phyloP scores from a whole-genome alignment of 2,329 filamentous ascomycete genomes.

The Phaeosphaeria sp. region DNA sequence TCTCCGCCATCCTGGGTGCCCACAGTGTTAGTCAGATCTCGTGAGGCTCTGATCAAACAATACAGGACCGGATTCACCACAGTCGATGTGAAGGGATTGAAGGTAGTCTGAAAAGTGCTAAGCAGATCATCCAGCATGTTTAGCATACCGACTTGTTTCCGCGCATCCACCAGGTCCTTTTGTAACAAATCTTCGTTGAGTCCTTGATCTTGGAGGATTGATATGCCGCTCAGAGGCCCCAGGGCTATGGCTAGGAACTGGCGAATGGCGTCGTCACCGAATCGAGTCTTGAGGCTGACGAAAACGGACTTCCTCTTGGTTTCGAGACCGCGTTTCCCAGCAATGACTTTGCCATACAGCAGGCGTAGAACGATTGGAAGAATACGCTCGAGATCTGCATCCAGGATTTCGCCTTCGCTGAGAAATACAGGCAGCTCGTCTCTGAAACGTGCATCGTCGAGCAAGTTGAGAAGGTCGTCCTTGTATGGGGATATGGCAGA shows the following conservation, averaged over 20 bases:
- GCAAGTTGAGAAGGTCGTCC: conserved; percentile 82
- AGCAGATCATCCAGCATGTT: conserved; percentile 92
- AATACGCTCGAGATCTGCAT: conserved; percentile 73
- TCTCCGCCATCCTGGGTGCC: conserved; percentile 43
- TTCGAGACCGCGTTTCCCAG: conserved; percentile 80
- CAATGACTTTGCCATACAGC: conserved; percentile 88
- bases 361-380: conserved; percentile 88
- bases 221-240: conserved; percentile 69
- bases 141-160: conserved; percentile 88
- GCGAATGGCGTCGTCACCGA: conserved; percentile 76
- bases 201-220: conserved; percentile 60
- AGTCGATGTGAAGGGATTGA: conserved; percentile 69
- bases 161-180: conserved; percentile 65
- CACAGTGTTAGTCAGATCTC: conserved; percentile 35
- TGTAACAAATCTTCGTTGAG: conserved; percentile 54
- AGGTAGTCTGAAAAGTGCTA: conserved; percentile 78
- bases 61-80: conserved; percentile 81
- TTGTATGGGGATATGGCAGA: conserved; percentile 77
- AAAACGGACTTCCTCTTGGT: conserved; percentile 76
- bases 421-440: conserved; percentile 93
- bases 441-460: conserved; percentile 90
- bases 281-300: conserved; percentile 74
- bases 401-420: conserved; percentile 70
- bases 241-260: conserved; percentile 84
- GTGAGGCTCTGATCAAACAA: conserved; percentile 74